Conservation (phyloP, 768 basidiomycete genomes). For the Podaxis rugospora region DNA sequence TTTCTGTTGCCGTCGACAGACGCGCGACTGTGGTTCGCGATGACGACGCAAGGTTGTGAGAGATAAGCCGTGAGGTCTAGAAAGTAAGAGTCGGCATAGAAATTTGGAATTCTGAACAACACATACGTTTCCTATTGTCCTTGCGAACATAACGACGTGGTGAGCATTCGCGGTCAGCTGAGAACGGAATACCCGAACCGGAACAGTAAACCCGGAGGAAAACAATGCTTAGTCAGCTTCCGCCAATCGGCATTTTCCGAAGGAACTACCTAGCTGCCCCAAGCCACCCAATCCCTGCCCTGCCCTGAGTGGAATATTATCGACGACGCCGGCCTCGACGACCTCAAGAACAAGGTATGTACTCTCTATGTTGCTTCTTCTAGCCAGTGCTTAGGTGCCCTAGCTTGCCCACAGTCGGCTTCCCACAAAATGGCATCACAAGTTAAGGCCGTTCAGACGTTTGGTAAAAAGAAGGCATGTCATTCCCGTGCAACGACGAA, state of each 20-base stretch:
- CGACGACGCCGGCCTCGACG: constrained; percentile 37
- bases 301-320: constrained; percentile 24
- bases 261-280: constrained; percentile 35
- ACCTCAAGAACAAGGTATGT: constrained; percentile 41
- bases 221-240: constrained; percentile 29
- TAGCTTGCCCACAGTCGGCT: constrained; percentile 23
- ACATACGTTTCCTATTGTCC: constrained; percentile 12
- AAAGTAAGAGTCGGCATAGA: not conserved
- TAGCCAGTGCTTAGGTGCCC: constrained; percentile 13
- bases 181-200: constrained; percentile 16
- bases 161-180: constrained; percentile 11
- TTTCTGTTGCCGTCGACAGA: constrained; percentile 6
- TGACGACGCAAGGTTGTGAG: not conserved
- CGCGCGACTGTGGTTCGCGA: not conserved
- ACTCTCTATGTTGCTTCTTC: constrained; percentile 10
- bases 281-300: constrained; percentile 32
- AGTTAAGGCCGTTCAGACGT: constrained; percentile 93
- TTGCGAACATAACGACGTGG: constrained; percentile 12
- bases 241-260: constrained; percentile 23
- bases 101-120: not conserved
- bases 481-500: not conserved
- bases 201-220: constrained; percentile 18
- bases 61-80: not conserved
- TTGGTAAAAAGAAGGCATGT: constrained; percentile 99
- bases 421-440: constrained; percentile 62